These are phyloP conservation scores for Tolypocladium endophyticum DNA, from an alignment of 2,329 filamentous ascomycete species.

Conservation along the genomic window DNA sequence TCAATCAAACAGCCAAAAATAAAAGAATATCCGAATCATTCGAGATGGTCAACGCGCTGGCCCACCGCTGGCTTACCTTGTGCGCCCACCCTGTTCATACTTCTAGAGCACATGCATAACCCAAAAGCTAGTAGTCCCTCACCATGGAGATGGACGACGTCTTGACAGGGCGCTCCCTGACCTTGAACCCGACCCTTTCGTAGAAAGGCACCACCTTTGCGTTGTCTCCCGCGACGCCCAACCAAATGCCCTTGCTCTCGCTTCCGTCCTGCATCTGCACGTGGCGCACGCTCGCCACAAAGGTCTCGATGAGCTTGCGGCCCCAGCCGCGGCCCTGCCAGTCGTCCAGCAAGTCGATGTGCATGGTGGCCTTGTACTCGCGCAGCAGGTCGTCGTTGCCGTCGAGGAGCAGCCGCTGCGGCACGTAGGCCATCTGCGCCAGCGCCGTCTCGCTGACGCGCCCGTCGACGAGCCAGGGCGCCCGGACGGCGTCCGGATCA, in stretches of 20 bases:
- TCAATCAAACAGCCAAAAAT: background rate
- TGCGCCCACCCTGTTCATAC: background rate
- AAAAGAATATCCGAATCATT: background rate
- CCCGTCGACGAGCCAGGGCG: conserved; percentile 17
- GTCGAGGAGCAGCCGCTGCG: conserved; percentile 26
- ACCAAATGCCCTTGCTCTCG: conserved; percentile 24
- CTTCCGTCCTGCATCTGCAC: conserved; percentile 4
- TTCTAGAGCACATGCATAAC: background rate
- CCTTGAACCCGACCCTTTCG: conserved; percentile 32
- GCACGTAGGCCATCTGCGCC: conserved; percentile 30
- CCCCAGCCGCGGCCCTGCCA: conserved; percentile 36
- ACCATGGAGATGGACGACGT: conserved; percentile 31
- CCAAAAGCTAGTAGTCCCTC: conserved; percentile 16
- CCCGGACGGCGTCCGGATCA: conserved; percentile 16
- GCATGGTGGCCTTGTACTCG: conserved; percentile 33
- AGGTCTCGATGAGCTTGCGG: conserved; percentile 25
- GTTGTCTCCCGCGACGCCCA: conserved; percentile 36
- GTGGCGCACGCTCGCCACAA: conserved; percentile 26
- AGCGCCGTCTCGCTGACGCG: conserved; percentile 18
- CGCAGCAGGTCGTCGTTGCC: conserved; percentile 23
- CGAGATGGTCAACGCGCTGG: background rate
- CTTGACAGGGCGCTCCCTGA: conserved; percentile 22
- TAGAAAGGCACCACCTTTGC: conserved; percentile 37
- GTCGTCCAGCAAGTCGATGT: conserved; percentile 34
- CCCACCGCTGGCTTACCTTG: background rate